These are phyloP conservation scores for Chrysophaeum taylorii DNA, from an alignment of 352 stramenopile genomes.

Conservation along the genomic window DNA sequence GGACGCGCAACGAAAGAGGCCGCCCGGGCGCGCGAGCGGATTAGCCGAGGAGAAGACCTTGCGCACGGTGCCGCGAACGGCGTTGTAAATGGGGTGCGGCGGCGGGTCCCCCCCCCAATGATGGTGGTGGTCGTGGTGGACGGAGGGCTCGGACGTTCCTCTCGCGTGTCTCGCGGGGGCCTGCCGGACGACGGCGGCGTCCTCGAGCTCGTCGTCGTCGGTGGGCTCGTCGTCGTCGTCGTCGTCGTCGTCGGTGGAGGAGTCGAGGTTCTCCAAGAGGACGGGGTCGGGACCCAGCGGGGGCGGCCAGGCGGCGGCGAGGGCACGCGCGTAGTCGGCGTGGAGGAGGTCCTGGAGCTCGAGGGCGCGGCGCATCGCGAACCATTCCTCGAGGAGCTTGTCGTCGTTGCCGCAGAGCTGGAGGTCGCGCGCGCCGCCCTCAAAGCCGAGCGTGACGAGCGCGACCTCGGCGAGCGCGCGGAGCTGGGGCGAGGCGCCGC, in stretches of 20 bases:
- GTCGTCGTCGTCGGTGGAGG: not conserved
- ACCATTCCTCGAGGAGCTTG: constrained; percentile 13
- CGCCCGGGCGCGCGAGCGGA: not conserved
- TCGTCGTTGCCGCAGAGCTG: constrained; percentile 20
- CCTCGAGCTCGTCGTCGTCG: not conserved
- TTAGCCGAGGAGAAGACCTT: constrained; percentile 3
- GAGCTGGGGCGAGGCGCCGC: not conserved
- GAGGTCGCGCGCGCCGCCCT: constrained; percentile 12
- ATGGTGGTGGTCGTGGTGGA: not conserved
- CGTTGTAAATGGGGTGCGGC: not conserved
- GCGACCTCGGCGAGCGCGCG: constrained; percentile 12
- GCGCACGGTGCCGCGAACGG: not conserved
- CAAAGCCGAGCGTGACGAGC: constrained; percentile 15
- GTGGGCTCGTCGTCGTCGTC: not conserved
- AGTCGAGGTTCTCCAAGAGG: too few species aligned
- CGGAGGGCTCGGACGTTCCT: not conserved
- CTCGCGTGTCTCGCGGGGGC: not conserved
- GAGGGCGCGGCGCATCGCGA: not conserved
- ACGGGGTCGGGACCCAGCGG: too few species aligned
- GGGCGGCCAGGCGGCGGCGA: not conserved
- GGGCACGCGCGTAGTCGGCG: not conserved
- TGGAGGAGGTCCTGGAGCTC: not conserved
- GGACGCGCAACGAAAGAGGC: constrained; percentile 2
- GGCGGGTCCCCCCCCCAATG: not conserved
- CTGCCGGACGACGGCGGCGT: not conserved